Evolutionary conservation across 768 basidiomycete species (phyloP).

Genomic region (Asterophora lycoperdoides): DNA sequence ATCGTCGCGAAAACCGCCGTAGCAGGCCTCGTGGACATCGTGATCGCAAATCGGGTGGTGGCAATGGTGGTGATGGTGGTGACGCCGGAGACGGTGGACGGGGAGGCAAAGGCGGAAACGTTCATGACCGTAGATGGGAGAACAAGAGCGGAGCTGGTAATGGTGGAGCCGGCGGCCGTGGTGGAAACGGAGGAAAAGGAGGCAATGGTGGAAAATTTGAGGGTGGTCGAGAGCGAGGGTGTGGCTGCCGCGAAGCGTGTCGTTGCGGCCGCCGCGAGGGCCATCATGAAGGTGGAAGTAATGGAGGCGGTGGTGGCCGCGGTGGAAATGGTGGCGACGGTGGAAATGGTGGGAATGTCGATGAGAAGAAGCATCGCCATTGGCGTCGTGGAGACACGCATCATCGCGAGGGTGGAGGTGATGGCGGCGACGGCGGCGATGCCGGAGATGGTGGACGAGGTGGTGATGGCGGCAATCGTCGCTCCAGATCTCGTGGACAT

Average conservation of each 20-base stretch:
- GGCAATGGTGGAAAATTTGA: background rate
- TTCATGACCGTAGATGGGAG: background rate
- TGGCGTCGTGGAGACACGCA: too few species aligned
- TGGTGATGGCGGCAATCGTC: background rate
- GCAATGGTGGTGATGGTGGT: slow-evolving; percentile 5
- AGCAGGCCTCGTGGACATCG: background rate
- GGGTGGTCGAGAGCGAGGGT: background rate
- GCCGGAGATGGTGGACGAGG: background rate
- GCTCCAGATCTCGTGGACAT: background rate
- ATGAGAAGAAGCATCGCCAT: too few species aligned
- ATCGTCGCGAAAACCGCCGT: background rate
- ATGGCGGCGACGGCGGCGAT: background rate
- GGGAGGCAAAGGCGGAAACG: slow-evolving; percentile 1
- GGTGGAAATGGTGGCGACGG: background rate
- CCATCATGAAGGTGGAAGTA: too few species aligned
- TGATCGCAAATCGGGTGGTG: background rate
- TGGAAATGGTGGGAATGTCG: background rate
- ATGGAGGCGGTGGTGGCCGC: too few species aligned
- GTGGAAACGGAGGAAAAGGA: background rate
- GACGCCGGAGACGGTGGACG: slow-evolving; percentile 1
- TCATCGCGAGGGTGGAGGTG: background rate
- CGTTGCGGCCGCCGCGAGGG: background rate
- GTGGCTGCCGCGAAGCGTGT: background rate
- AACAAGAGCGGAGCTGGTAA: background rate
- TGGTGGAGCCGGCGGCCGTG: background rate